Conservation (phyloP, 2,329 filamentous ascomycete species). For the Xylariales sp. region DNA sequence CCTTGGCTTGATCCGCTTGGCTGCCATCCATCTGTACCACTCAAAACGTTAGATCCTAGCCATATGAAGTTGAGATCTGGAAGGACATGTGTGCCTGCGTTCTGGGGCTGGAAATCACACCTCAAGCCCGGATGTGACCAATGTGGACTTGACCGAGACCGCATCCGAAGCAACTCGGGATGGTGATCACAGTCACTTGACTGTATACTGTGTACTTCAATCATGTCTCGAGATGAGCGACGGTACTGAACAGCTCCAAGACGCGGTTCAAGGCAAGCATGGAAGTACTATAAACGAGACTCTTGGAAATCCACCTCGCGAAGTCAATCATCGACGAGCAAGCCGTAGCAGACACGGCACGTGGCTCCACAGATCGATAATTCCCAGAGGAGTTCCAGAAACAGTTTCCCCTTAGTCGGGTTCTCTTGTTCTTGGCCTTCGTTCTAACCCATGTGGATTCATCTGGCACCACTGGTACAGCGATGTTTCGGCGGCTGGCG, state of each 20-base stretch:
- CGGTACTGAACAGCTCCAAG: not conserved
- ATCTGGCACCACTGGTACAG: not conserved
- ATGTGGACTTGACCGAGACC: not conserved
- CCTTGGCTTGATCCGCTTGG: constrained; percentile 28
- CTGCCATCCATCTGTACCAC: constrained; percentile 24
- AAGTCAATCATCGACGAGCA: not conserved
- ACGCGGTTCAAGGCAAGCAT: not conserved
- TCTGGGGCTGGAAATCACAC: constrained; percentile 2
- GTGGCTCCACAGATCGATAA: not conserved
- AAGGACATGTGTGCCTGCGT: constrained; percentile 10
- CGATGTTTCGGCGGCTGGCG: not conserved
- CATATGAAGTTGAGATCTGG: constrained; percentile 11
- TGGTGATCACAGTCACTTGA: constrained; percentile 5
- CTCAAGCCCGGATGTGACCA: not conserved
- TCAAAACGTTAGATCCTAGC: constrained; percentile 20
- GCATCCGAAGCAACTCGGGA: constrained; percentile 5
- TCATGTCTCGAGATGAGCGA: not conserved
- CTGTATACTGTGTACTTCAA: not conserved
- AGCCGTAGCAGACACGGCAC: not conserved
- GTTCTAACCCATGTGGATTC: constrained; percentile 3
- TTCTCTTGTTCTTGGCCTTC: constrained; percentile 2
- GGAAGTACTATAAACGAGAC: not conserved
- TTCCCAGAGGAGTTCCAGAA: constrained; percentile 1
- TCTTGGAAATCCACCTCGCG: not conserved
- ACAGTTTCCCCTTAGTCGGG: not conserved